phyloP scores from a whole-genome alignment of 345 rosid genomes.

The Brassica rapa region DNA sequence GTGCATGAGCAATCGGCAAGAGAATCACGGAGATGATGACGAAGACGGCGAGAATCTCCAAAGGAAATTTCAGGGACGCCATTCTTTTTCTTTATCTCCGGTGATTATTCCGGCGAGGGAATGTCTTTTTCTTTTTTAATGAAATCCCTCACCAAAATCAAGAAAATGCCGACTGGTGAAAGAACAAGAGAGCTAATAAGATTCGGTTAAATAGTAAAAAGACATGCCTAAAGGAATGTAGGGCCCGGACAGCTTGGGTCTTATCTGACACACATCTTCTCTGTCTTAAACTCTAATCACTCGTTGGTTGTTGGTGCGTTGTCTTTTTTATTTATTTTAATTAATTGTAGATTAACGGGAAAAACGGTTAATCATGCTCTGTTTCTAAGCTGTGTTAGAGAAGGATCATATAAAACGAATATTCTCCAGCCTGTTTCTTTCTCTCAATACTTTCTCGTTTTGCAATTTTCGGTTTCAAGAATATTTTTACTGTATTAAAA shows the following conservation, averaged over 20 bases:
- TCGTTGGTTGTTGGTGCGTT: slow-evolving; percentile 32
- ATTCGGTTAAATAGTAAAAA: slow-evolving; percentile 27
- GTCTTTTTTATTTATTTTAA: slow-evolving; percentile 4
- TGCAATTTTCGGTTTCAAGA: not conserved
- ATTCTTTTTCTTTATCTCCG: slow-evolving; percentile 41
- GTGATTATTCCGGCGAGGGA: slow-evolving; percentile 34
- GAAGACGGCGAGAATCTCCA: slow-evolving; percentile 42
- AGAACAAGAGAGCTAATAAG: slow-evolving; percentile 25
- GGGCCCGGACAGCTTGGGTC: slow-evolving; percentile 19
- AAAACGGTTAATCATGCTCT: slow-evolving; percentile 29
- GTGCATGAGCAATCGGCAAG: slow-evolving; percentile 59
- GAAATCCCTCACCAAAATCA: slow-evolving; percentile 23
- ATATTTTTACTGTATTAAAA: not conserved
- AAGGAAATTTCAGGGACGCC: slow-evolving; percentile 52
- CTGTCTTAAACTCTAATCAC: slow-evolving; percentile 25
- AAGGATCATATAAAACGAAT: slow-evolving; percentile 1
- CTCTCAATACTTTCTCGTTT: slow-evolving; percentile 6
- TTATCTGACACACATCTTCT: slow-evolving; percentile 30
- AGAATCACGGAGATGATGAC: slow-evolving; percentile 43
- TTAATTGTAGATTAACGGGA: slow-evolving; percentile 7
- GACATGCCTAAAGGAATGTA: slow-evolving; percentile 24
- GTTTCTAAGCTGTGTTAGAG: slow-evolving; percentile 31
- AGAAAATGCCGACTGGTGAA: slow-evolving; percentile 28
- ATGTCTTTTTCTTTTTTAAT: not conserved
- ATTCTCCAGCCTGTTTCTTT: slow-evolving; percentile 24